Conservation (phyloP, 164 flowering plant genomes). For the Liquidambar formosana region DNA sequence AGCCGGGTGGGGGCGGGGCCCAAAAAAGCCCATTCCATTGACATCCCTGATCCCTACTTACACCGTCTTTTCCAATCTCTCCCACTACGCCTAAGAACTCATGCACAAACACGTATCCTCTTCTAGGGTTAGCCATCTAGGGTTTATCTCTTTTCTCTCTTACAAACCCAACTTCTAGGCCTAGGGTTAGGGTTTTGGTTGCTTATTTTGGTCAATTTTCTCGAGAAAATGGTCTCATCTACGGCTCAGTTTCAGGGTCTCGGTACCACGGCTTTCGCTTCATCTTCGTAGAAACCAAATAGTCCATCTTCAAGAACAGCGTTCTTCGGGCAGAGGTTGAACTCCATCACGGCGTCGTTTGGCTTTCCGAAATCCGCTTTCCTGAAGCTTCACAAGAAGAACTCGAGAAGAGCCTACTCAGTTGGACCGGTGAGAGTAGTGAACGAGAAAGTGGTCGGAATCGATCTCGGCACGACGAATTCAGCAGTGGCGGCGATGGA, state of each 20-base stretch:
- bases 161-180: background rate
- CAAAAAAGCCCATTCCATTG: too few relatives aligned
- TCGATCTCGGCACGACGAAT: slow-evolving; percentile 49
- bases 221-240: slow-evolving; percentile 31
- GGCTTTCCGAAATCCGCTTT: slow-evolving; percentile 11
- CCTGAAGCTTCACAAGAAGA: slow-evolving; percentile 10
- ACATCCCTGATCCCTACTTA: too few relatives aligned
- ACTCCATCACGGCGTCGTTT: slow-evolving; percentile 5
- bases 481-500: slow-evolving; percentile 61
- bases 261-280: slow-evolving; percentile 16
- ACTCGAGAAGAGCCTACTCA: background rate
- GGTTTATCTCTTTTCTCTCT: too few relatives aligned
- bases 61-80: too few relatives aligned
- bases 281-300: slow-evolving; percentile 7
- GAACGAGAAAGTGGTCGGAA: slow-evolving; percentile 45
- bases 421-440: slow-evolving; percentile 32
- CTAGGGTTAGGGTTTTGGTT: background rate
- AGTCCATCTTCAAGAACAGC: slow-evolving; percentile 3
- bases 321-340: slow-evolving; percentile 28
- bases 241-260: slow-evolving; percentile 37
- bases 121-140: too few relatives aligned
- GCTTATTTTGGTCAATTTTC: slow-evolving; percentile 1
- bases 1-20: too few relatives aligned
- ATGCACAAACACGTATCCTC: too few relatives aligned
- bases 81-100: too few relatives aligned